Conservation (phyloP, 2,329 filamentous ascomycete genomes). For the Xylaria digitata region DNA sequence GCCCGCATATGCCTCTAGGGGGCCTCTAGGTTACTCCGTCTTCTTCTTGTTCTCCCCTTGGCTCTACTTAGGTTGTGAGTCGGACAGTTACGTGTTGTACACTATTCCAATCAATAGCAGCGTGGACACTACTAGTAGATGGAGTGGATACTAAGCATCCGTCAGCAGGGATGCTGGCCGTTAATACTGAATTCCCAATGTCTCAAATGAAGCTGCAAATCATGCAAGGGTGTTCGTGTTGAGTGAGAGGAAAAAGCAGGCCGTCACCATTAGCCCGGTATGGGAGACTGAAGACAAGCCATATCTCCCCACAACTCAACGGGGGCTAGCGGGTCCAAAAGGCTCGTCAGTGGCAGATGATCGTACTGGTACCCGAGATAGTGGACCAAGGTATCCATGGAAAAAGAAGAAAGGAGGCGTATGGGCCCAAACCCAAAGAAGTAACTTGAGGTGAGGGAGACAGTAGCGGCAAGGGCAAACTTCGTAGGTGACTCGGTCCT, state of each 20-base stretch:
- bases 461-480: constrained; percentile 45
- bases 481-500: constrained; percentile 37
- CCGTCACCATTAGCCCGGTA: constrained; percentile 24
- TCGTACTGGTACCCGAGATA: constrained; percentile 26
- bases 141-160: constrained; percentile 40
- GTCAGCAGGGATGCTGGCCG: constrained; percentile 48
- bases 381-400: constrained; percentile 35
- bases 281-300: constrained; percentile 30
- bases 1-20: constrained; percentile 28
- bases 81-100: constrained; percentile 45
- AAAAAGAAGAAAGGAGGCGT: constrained; percentile 41
- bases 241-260: constrained; percentile 38
- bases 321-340: constrained; percentile 40
- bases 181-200: constrained; percentile 46
- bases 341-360: constrained; percentile 31
- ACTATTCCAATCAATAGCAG: constrained; percentile 39
- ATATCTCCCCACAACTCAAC: constrained; percentile 44
- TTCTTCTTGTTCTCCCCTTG: constrained; percentile 26
- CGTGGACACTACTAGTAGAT: constrained; percentile 31
- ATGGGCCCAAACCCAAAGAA: constrained; percentile 42
- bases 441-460: constrained; percentile 44
- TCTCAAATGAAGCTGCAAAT: constrained; percentile 48
- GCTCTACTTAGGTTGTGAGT: constrained; percentile 38
- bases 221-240: constrained; percentile 48
- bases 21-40: constrained; percentile 28